Base-by-base conservation (phyloP, 1,284 basidiomycete genomes). In the Pseudozyma pruni region DNA sequence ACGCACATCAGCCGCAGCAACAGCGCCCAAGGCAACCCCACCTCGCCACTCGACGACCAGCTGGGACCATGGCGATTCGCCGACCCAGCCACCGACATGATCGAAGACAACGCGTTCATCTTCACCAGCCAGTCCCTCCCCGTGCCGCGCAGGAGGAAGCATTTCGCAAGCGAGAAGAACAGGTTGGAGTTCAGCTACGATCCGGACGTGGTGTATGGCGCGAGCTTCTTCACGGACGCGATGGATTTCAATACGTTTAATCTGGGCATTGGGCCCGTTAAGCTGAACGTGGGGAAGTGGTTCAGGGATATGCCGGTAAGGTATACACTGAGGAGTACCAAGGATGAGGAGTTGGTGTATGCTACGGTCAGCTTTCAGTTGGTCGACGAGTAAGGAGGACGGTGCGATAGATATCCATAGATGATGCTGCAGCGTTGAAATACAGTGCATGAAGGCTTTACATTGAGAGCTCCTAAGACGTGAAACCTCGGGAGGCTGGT, bases 101-200 rank as follows among this genome's bases (percentile, higher is more conserved):
- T 83, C 33, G 84, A 85, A 64, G 84, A 84, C 75, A 83, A 84
- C 43, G 81, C 79, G 0, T 85, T 85, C 54, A 79, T 84, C 27
- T 84, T 84, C 48, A 76, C 80, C 14, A 78, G 81, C 23, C 69
- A 76, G 20, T 80, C 76, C 27, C 73, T 83, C 4, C 59, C 79
- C 4, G 81, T 83, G 4, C 74, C 83, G 0, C 75, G 81, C 41
- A 74, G 84, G 33, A 63, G 84, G 13, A 83, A 84, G 59, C 64
- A 83, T 54, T 84, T 84, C 55, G 74, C 80, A 7, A 50, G 72
- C 20, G 72, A 75, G 7, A 64, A 81, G 60, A 52, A 83, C 70
- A 45, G 83, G 0, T 59, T 79, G 32, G 74, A 75, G 16, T 78
- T 78, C 35, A 50, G 52, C 25, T 84, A 83, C 61, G 78, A 83